Conservation (phyloP, 768 basidiomycete species). For the Pisolithus sp. region DNA sequence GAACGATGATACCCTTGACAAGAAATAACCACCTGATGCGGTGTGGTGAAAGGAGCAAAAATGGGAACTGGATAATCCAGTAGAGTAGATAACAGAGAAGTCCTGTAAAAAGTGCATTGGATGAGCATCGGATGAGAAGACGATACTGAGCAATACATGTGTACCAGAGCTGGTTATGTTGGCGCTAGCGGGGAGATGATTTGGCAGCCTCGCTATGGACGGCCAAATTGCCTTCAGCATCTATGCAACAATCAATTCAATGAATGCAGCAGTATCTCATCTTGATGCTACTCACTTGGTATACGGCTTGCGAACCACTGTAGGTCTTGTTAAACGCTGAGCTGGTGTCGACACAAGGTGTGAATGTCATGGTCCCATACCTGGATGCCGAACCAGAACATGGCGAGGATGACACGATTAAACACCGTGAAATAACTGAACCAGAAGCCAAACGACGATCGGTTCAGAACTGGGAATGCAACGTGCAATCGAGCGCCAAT, state of each 20-base stretch:
- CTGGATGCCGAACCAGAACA: conserved; percentile 84
- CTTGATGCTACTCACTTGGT: conserved; percentile 38
- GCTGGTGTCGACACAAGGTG: neutral
- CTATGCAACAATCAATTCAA: conserved; percentile 9
- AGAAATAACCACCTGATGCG: conserved; percentile 74
- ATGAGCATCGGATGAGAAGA: neutral
- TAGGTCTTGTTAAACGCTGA: conserved; percentile 32
- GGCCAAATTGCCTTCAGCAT: conserved; percentile 87
- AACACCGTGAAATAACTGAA: conserved; percentile 83
- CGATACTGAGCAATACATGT: neutral
- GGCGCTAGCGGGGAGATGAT: conserved; percentile 49
- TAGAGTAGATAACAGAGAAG: conserved; percentile 72
- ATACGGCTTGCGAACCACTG: conserved; percentile 64
- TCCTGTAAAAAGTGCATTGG: conserved; percentile 28
- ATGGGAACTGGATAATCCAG: conserved; percentile 72
- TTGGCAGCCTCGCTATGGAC: conserved; percentile 55
- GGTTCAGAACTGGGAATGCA: conserved; percentile 67
- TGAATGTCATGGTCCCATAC: conserved; percentile 21
- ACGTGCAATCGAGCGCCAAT: conserved; percentile 75
- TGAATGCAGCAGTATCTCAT: neutral
- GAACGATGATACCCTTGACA: conserved; percentile 58
- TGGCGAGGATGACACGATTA: conserved; percentile 66
- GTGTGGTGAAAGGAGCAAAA: conserved; percentile 73
- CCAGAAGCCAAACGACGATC: conserved; percentile 88
- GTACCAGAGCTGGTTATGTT: conserved; percentile 59